Percentiles rank a stretch among this genome's conserved stretches.
phyloP scores from a whole-genome alignment of 805 yeast genomes.

The Torulaspora microellipsoides region DNA sequence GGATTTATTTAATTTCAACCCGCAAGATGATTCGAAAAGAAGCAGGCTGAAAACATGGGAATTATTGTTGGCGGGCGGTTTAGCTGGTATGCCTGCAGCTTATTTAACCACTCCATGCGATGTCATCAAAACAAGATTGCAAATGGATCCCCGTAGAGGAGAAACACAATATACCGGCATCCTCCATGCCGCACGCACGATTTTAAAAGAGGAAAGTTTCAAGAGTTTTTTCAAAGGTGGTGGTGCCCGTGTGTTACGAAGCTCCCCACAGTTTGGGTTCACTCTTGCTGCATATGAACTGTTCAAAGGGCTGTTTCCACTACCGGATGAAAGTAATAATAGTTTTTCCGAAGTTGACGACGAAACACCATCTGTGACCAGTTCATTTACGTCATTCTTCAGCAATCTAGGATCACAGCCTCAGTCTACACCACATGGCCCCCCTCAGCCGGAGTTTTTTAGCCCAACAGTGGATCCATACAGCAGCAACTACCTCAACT shows the following conservation, averaged over 20 bases:
- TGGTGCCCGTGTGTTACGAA: conserved; percentile 86
- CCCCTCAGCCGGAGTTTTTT: conserved; percentile 21
- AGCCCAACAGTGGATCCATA: conserved; percentile 30
- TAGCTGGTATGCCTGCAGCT: conserved; percentile 98
- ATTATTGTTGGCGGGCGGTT: conserved; percentile 78
- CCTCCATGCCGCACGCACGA: conserved; percentile 67
- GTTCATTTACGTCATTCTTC: conserved; percentile 21
- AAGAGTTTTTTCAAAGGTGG: conserved; percentile 94
- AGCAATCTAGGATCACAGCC: conserved; percentile 15
- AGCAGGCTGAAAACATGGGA: conserved; percentile 74
- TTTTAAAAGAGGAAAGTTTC: conserved; percentile 76
- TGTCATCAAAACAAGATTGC: conserved; percentile 92
- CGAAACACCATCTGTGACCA: conserved; percentile 25
- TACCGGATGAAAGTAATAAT: conserved; percentile 36
- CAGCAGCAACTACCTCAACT: conserved; percentile 41
- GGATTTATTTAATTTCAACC: conserved; percentile 77
- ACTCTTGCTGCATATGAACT: conserved; percentile 96
- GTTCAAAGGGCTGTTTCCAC: conserved; percentile 74
- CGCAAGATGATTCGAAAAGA: conserved; percentile 53
- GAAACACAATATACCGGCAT: conserved; percentile 77
- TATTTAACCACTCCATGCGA: conserved; percentile 95
- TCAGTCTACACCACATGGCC: conserved; percentile 18
- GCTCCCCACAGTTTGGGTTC: conserved; percentile 97
- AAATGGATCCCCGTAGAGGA: conserved; percentile 72
- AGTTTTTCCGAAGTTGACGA: conserved; percentile 10